Evolutionary conservation across 2,329 filamentous ascomycete species (phyloP).

Genomic region (Fusarium stilboides): DNA sequence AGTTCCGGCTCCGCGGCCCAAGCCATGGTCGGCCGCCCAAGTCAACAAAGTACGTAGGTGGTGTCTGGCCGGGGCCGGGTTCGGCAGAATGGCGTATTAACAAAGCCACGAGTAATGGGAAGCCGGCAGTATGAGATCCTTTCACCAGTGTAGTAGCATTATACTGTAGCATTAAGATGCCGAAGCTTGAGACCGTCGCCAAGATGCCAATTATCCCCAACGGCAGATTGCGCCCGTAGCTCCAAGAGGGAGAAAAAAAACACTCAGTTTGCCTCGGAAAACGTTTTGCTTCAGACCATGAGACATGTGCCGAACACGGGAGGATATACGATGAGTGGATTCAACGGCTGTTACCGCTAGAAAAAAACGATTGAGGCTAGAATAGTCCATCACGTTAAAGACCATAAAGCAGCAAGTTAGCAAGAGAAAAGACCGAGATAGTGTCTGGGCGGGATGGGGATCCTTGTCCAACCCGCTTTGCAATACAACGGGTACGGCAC

Average conservation of each 20-base stretch:
- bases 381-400: neutral
- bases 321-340: conserved; percentile 2
- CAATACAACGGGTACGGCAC: neutral
- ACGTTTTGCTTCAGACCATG: neutral
- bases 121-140: conserved; percentile 1
- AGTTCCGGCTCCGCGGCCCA: conserved; percentile 33
- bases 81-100: conserved; percentile 18
- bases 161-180: neutral
- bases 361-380: neutral
- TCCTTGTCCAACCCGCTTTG: conserved; percentile 8
- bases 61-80: conserved; percentile 2
- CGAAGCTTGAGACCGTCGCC: neutral
- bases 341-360: neutral
- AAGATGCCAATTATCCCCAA: conserved; percentile 5
- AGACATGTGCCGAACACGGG: conserved; percentile 1
- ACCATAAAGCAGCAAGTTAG: neutral
- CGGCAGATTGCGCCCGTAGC: conserved; percentile 1
- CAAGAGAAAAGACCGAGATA: conserved; percentile 14
- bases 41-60: neutral
- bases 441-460: conserved; percentile 6
- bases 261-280: neutral
- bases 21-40: conserved; percentile 1
- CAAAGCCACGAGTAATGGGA: neutral
- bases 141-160: neutral
- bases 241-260: neutral